Percentiles rank a stretch among this genome's conserved stretches.
phyloP scores from a whole-genome alignment of 345 rosid species.

The Pistacia atlantica region DNA sequence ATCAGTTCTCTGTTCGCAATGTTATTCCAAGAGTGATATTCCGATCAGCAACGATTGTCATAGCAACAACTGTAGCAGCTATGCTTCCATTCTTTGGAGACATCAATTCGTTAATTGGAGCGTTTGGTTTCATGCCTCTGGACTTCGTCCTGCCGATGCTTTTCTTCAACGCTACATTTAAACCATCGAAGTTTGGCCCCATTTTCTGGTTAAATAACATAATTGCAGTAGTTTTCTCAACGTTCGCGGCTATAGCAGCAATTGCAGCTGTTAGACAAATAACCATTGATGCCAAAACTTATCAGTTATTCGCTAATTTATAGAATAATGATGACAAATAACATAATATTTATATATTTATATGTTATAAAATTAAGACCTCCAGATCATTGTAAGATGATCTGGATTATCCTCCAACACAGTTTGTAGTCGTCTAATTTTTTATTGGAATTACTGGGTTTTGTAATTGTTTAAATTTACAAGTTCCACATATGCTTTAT shows the following conservation, averaged over 20 bases:
- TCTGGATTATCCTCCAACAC: no score
- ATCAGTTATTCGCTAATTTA: constrained; percentile 63
- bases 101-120: constrained; percentile 63
- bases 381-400: no score
- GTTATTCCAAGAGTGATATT: constrained; percentile 55
- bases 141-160: constrained; percentile 76
- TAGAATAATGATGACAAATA: constrained; percentile 3
- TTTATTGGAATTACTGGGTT: no score
- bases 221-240: constrained; percentile 60
- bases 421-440: no score
- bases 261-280: constrained; percentile 81
- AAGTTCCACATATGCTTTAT: no score
- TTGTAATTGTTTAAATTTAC: no score
- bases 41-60: constrained; percentile 56
- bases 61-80: constrained; percentile 63
- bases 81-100: constrained; percentile 93
- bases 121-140: constrained; percentile 84
- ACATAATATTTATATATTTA: no score
- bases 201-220: constrained; percentile 66
- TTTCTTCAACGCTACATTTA: constrained; percentile 78
- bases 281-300: constrained; percentile 60
- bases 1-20: constrained; percentile 65
- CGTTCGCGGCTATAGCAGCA: constrained; percentile 53
- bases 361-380: no score
- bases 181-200: constrained; percentile 58